phyloP scores from a whole-genome alignment of 2,329 filamentous ascomycete genomes.

The Colletotrichum tofieldiae region DNA sequence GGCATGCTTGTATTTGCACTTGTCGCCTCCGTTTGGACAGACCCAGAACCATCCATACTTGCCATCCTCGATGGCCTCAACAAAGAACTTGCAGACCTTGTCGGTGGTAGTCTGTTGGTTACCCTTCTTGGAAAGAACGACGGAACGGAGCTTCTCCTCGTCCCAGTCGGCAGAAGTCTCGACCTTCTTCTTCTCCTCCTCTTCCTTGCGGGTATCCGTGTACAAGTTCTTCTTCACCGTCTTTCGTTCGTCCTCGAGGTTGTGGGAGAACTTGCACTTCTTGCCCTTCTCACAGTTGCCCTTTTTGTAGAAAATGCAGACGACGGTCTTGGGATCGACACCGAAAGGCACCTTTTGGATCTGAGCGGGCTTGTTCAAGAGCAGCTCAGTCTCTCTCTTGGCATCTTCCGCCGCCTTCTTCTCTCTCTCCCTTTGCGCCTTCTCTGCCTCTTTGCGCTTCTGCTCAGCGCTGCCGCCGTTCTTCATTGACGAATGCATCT shows the following conservation, averaged over 20 bases:
- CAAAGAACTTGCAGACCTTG: conserved; percentile 99
- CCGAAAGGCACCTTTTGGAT: conserved; percentile 98
- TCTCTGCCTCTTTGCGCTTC: conserved; percentile 83
- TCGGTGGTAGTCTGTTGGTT: conserved; percentile 96
- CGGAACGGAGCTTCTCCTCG: conserved; percentile 92
- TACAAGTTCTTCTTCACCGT: conserved; percentile 94
- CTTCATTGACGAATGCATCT: conserved; percentile 82
- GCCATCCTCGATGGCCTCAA: conserved; percentile 95
- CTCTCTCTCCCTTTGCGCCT: conserved; percentile 81
- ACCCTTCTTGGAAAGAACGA: conserved; percentile 96
- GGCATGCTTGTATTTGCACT: conserved; percentile 99
- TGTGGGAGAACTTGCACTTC: conserved; percentile 99
- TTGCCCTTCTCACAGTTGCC: conserved; percentile 96
- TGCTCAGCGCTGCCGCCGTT: conserved; percentile 86
- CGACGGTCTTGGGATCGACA: conserved; percentile 96
- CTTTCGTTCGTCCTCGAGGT: conserved; percentile 90
- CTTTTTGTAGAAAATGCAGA: conserved; percentile 98
- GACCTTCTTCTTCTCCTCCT: conserved; percentile 84
- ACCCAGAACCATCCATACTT: conserved; percentile 99
- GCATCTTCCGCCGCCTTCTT: conserved; percentile 93
- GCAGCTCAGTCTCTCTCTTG: conserved; percentile 82
- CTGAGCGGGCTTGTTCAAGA: conserved; percentile 93
- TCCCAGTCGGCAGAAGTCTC: conserved; percentile 98
- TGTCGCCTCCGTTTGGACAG: conserved; percentile 95
- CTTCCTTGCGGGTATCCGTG: conserved; percentile 82